Base-by-base conservation (phyloP, 2,329 filamentous ascomycete genomes). In the Neofusicoccum umdonicola region DNA sequence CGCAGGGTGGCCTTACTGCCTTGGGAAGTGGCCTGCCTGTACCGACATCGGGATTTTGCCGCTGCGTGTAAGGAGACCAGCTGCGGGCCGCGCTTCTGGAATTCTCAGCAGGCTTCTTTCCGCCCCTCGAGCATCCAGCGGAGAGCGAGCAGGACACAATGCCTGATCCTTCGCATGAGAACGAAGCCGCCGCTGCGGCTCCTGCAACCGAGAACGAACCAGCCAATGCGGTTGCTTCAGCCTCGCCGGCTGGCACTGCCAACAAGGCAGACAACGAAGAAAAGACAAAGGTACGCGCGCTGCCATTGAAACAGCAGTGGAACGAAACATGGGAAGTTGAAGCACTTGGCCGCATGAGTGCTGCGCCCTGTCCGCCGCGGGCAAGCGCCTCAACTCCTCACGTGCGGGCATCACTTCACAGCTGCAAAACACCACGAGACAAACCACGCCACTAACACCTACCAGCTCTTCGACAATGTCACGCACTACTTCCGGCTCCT, bases 381-480 rank as follows among this genome's bases (percentile, higher is more conserved):
- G n/a, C n/a, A n/a, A n/a, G n/a, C n/a, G 27, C 27, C 6, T 31
- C 27, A 31, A 6, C 27, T 31, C 27, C 27, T 3, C 27, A 31
- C 27, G 27, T 7, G 27, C 6, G 27, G 27, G 27, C 19, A 7
- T 31, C 27, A 7, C 27, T 31, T 31, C 27, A 4, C 27, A 5
- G 27, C 27, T 5, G 27, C 27, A 31, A 6, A 31, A 31, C 4
- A 31, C 27, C 27, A 31, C 27, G 27, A 31, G 6, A 31, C 27
- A 31, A 22, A 41, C n/a, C 35, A 42, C 8, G 42, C 4, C 35
- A 41, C 51, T 56, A 3, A 56, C 35, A 9, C 51, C n/a, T 22
- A 8, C 17, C 51, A 56, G 47, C 17, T 51, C 44, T 34, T 48
- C 50, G 76, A 76, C 70, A 72, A 69, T 67, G 63, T 75, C 58